These are phyloP conservation scores for Penicillium ucsense DNA, from an alignment of 495 filamentous ascomycete genomes.

Conservation along the genomic window DNA sequence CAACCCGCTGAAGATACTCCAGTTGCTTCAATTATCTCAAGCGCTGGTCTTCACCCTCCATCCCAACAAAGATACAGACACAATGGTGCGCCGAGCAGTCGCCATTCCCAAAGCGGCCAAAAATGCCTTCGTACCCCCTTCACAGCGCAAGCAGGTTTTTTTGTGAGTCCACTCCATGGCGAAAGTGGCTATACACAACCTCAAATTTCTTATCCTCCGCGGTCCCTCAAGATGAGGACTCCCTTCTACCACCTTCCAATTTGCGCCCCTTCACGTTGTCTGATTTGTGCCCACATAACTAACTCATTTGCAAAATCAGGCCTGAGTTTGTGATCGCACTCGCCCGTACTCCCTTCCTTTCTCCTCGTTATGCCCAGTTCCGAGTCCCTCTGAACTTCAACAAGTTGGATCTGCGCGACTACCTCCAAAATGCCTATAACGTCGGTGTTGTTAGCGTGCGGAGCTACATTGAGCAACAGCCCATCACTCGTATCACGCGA, in stretches of 20 bases:
- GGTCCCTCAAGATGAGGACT: no score
- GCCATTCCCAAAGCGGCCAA: constrained; percentile 17
- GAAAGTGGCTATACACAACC: background rate
- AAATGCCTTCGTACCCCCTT: constrained; percentile 8
- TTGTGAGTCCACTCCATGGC: constrained; percentile 43
- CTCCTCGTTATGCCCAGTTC: constrained; percentile 73
- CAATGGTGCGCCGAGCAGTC: constrained; percentile 28
- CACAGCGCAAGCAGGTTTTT: constrained; percentile 50
- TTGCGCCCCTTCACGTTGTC: no score
- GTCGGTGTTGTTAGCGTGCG: constrained; percentile 59
- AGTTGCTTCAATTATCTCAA: background rate
- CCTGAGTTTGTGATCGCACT: constrained; percentile 71
- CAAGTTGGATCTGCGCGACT: constrained; percentile 88
- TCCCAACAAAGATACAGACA: constrained; percentile 7
- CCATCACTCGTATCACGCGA: constrained; percentile 34
- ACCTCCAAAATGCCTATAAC: constrained; percentile 67
- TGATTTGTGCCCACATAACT: no score
- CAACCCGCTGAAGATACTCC: constrained; percentile 23
- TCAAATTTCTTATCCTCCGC: constrained; percentile 5
- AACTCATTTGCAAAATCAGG: constrained; percentile 29
- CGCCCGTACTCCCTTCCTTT: constrained; percentile 58
- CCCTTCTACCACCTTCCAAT: no score
- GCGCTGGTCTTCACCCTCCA: no score
- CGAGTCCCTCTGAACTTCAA: constrained; percentile 76
- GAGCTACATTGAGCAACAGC: constrained; percentile 65